phyloP scores from a whole-genome alignment of 2,329 filamentous ascomycete species.

The Blastomyces emzantsi region DNA sequence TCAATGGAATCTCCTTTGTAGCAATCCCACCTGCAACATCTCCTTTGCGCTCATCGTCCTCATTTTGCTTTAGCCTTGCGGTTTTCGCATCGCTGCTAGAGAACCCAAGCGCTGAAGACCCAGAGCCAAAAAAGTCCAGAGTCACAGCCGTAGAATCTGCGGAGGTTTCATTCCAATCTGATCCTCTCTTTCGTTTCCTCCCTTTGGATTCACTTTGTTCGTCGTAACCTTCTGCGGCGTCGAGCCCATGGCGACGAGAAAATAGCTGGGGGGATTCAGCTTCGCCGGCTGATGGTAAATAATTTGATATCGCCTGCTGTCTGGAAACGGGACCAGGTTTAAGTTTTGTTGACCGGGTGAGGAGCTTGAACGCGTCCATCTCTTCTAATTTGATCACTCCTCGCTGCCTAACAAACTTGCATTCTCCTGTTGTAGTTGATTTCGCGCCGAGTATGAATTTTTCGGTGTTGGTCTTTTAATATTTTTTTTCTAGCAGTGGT shows the following conservation, averaged over 20 bases:
- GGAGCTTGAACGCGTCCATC: conserved; percentile 40
- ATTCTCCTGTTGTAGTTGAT: neutral
- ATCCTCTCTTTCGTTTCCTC: conserved; percentile 32
- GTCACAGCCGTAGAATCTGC: conserved; percentile 21
- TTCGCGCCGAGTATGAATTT: neutral
- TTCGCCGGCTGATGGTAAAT: conserved; percentile 35
- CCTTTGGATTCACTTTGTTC: conserved; percentile 19
- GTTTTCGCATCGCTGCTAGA: conserved; percentile 20
- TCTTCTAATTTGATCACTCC: conserved; percentile 6
- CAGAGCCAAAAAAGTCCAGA: conserved; percentile 32
- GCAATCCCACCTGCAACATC: conserved; percentile 19
- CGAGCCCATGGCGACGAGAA: conserved; percentile 24
- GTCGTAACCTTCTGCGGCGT: conserved; percentile 12
- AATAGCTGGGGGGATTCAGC: conserved; percentile 33
- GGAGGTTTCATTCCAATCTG: conserved; percentile 18
- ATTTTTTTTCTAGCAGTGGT: neutral
- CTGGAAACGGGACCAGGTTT: conserved; percentile 26
- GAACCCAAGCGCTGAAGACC: neutral
- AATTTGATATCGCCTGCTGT: conserved; percentile 20
- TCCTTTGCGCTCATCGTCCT: conserved; percentile 19
- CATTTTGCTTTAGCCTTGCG: conserved; percentile 9
- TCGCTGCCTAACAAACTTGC: neutral
- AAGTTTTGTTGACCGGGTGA: conserved; percentile 38
- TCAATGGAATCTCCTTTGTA: conserved; percentile 35
- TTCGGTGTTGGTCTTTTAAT: neutral